Base-by-base conservation (phyloP, 2,329 filamentous ascomycete species). In the Beauveria bassiana region DNA sequence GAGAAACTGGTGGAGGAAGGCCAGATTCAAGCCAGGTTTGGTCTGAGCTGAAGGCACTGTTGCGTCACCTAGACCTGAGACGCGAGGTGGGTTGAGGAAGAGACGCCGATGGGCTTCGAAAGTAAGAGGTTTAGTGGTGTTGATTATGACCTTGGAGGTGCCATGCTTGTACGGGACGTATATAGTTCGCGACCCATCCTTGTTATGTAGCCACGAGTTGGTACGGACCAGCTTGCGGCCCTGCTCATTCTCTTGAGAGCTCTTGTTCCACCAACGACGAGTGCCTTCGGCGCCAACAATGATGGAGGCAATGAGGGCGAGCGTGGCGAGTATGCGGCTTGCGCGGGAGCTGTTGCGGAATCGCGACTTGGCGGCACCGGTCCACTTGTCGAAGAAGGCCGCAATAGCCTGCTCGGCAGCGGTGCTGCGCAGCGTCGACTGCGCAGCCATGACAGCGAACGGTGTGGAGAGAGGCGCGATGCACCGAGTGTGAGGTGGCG, bases 31-130 rank as follows among this genome's bases (percentile, higher is more conserved):
- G 0, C 95, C 95, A 0, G 95, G 92, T 73, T 96, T 98, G 3
- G 93, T 93, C 72, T 96, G 90, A 10, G 90, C 84, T 2, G 93
- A 90, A 18, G 95, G 95, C 6, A 96, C 91, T 49, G 83, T 81
- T 16, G 87, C 86, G 72, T 92, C 87, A 45, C 83, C 81, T 53
- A 95, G 81, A 1, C 91, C 89, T 14, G 91, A 89, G 20, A 92
- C 89, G 63, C 91, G 82, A 5, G 93, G 93, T 1, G 93, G 93
- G 69, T 96, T 95, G 53, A 99, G 79, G 72, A 99, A 99, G 34
- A 99, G 81, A 28, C 96, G 84, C 34, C 95, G 85, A 76, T 99
- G 95, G 6, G 95, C 96, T 79, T 99, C 93, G 72, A 98, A 99
- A 0, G 95, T 99, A 42, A 93, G 89, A 22, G 87, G 85, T 71